Evolutionary conservation across 148 eudicot species (phyloP).

Genomic region (Selenicereus undatus): DNA sequence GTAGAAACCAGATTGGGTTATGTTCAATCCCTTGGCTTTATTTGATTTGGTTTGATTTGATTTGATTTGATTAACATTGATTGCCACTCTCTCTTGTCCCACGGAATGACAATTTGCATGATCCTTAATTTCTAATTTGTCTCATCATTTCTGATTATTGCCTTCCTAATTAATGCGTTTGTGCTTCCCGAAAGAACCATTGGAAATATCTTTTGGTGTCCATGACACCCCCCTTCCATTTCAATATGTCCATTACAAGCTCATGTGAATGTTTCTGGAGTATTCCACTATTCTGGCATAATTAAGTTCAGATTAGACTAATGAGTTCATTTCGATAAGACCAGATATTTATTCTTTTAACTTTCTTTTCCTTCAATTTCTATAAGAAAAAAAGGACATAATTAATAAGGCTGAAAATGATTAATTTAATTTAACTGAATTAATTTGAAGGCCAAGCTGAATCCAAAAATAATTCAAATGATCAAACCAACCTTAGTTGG

Average conservation of each 20-base stretch:
- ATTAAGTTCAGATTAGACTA: too few species aligned
- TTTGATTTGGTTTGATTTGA: background rate
- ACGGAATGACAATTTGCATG: constrained; percentile 5
- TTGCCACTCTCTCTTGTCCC: constrained; percentile 13
- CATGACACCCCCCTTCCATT: background rate
- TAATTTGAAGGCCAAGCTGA: too few species aligned
- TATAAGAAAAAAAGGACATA: too few species aligned
- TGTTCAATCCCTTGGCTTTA: background rate
- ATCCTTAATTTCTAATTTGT: constrained; percentile 4
- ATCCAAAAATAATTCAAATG: too few species aligned
- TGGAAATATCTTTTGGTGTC: background rate
- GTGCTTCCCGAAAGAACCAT: background rate
- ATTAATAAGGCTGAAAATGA: too few species aligned
- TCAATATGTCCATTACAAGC: background rate
- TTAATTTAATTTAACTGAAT: too few species aligned
- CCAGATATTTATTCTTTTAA: too few species aligned
- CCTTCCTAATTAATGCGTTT: background rate
- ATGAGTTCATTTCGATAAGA: too few species aligned
- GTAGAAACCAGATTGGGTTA: background rate
- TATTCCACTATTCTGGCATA: too few species aligned
- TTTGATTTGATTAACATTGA: background rate
- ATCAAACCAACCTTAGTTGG: too few species aligned
- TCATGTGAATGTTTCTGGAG: too few species aligned
- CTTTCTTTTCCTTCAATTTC: too few species aligned
- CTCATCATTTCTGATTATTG: constrained; percentile 9